Percentiles rank a stretch among this genome's conserved stretches.
Evolutionary conservation across 208 protist species (phyloP).

Genomic region (Crithidia bombi): DNA sequence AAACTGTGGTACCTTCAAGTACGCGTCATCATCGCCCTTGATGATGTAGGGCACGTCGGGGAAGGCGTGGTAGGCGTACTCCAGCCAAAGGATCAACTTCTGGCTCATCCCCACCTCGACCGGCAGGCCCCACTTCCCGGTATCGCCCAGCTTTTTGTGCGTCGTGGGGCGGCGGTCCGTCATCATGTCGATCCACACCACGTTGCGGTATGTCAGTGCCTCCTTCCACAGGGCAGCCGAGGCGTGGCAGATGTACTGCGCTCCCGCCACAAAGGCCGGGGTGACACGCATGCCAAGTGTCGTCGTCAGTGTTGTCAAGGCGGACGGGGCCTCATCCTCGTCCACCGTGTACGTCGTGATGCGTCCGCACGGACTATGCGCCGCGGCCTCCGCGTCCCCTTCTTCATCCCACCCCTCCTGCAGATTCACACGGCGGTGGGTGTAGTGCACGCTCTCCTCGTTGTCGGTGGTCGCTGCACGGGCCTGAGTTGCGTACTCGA

Average conservation of each 20-base stretch:
- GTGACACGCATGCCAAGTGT: conserved; percentile 2
- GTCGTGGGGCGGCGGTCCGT: conserved; percentile 30
- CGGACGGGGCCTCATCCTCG: not conserved
- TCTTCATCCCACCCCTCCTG: not conserved
- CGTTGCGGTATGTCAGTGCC: conserved; percentile 25
- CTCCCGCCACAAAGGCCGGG: conserved; percentile 12
- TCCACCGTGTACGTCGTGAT: conserved; percentile 5
- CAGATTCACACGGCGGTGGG: not conserved
- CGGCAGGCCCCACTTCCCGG: conserved; percentile 31
- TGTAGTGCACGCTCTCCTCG: conserved; percentile 12
- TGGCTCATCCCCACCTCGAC: conserved; percentile 42
- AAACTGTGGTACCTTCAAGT: conserved; percentile 49
- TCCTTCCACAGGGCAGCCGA: conserved; percentile 30
- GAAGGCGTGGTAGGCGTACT: conserved; percentile 35
- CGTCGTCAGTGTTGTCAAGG: not conserved
- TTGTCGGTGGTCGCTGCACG: not conserved
- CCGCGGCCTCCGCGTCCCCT: not conserved
- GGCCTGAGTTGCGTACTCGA: not conserved
- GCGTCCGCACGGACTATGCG: not conserved
- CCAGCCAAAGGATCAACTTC: conserved; percentile 47
- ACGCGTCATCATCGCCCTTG: conserved; percentile 60
- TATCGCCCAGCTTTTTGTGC: conserved; percentile 18
- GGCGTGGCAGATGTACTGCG: conserved; percentile 29
- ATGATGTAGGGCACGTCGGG: conserved; percentile 39
- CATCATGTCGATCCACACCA: conserved; percentile 32